Evolutionary conservation across 176 grass and related monocot genomes (phyloP), one percentile per base, ranked within the genome.

Genomic region (Coix lacrymajobi): DNA sequence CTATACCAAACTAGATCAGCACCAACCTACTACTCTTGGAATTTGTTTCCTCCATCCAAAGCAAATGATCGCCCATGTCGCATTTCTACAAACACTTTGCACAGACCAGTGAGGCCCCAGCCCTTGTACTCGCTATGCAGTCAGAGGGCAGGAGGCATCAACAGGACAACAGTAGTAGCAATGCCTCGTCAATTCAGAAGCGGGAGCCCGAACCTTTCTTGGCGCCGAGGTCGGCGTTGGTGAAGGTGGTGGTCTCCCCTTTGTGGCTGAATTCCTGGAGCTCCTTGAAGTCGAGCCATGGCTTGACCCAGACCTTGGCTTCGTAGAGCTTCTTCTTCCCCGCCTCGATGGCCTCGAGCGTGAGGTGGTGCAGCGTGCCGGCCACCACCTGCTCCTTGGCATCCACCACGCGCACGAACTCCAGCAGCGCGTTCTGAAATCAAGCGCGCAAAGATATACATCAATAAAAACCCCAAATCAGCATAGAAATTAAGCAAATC

Each of bases 231-330:
- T 97, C 86, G 34, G 91, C 79, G 74, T 38, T 73, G 39, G 84
- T 90, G 71, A 93, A 85, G 45, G 71, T 54, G 51, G 85, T 28
- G 19, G 87, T 85, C 10, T 89, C 80, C 41, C 83, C 89, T 2
- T 73, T 76, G 64, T 85, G 86, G 19, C 25, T 79, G 78, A 97
- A 97, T 13, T 93, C 95, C 87, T 94, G 88, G 33, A 97, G 95
- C 80, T 94, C 88, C 86, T 97, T 97, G 84, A 88, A 94, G 66
- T 97, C 69, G 57, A 92, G 88, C 92, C 95, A 97, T 2, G 95
- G 95, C 81, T 97, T 97, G 78, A 94, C 86, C 95, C 90, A 97
- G 26, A 97, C 92, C 88, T 97, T 94, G 28, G 95, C 95, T 86
- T 97, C 90, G 71, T 92, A 97, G 19, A 97, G 37, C 86, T 92